Evolutionary conservation across 768 basidiomycete species (phyloP), one percentile per base, ranked within the genome.

Genomic region (Mycena maculata): DNA sequence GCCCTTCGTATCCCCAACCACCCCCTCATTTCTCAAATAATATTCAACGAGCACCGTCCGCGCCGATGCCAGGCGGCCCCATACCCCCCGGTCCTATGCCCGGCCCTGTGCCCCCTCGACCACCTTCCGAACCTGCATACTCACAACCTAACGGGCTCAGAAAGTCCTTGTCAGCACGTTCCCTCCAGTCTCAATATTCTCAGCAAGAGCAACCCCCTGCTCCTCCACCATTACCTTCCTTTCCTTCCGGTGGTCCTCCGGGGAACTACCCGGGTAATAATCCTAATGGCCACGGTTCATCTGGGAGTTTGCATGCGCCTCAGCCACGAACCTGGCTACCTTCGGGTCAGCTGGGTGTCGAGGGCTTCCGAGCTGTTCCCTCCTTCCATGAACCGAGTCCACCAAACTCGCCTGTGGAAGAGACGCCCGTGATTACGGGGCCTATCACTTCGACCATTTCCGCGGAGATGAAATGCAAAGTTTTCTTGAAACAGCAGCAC

Each of bases 381-480:
- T 87, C 87, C 0, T 86, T 88, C 67, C 84, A 85, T 50, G 90
- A 90, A 61, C 89, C 90, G 33, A 94, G 93, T 74, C 96, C 97
- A 39, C 96, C 96, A 0, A 83, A 87, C 42, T 96, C 94, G 9
- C 97, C 95, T 2, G 83, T 87, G 5, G 83, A 87, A 65, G 87
- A 91, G 71, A 80, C 79, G 15, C 80, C 81, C 2, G 80, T 80
- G 30, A 75, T 84, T 10, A 76, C 85, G 11, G 94, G 91, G 4
- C 94, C 95, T 2, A 86, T 91, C 36, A 90, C 88, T 33, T 92
- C 94, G 7, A 82, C 88, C 13, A 83, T 99, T 67, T 88, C 93
- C 11, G 94, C 93, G 15, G 90, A 94, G 75, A 97, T 96, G 94
- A 96, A 96, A 77, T 98, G 97, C 87, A 99, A 99, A 79, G 91